Percentiles rank a stretch among this genome's conserved stretches.
Conservation (phyloP, 1,284 basidiomycete species). For the Ustilago hordei region DNA sequence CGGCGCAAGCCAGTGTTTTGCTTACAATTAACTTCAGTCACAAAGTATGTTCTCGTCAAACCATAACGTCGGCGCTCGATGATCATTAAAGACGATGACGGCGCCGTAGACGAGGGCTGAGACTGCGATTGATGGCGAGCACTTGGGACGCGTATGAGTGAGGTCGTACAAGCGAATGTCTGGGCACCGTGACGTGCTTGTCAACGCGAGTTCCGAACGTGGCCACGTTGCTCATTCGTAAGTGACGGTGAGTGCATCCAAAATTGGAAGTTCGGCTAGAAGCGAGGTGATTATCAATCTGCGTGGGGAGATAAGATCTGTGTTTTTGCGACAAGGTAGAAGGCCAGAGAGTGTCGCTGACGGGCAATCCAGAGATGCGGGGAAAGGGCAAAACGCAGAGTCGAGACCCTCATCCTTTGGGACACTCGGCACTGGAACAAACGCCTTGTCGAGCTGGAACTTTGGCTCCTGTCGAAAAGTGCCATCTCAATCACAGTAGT, state of each 20-base stretch:
- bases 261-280: constrained; percentile 1
- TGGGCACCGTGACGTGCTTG: constrained; percentile 26
- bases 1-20: neutral
- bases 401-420: neutral
- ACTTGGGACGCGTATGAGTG: constrained; percentile 4
- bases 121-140: neutral
- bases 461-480: constrained; percentile 33
- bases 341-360: neutral
- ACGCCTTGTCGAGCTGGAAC: constrained; percentile 5
- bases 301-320: constrained; percentile 14
- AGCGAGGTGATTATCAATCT: constrained; percentile 11
- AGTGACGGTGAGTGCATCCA: neutral
- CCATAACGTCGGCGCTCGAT: neutral
- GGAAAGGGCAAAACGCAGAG: constrained; percentile 6
- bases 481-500: neutral
- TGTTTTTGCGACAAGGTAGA: neutral
- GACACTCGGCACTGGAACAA: neutral
- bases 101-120: neutral
- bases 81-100: neutral
- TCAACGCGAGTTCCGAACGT: neutral
- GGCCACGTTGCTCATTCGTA: constrained; percentile 14
- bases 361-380: constrained; percentile 2
- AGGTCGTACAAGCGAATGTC: constrained; percentile 4
- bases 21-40: neutral
- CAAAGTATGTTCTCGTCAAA: neutral